Evolutionary conservation across 108 stramenopile genomes (phyloP).

Genomic region (Pseudonitzschia pungens): DNA sequence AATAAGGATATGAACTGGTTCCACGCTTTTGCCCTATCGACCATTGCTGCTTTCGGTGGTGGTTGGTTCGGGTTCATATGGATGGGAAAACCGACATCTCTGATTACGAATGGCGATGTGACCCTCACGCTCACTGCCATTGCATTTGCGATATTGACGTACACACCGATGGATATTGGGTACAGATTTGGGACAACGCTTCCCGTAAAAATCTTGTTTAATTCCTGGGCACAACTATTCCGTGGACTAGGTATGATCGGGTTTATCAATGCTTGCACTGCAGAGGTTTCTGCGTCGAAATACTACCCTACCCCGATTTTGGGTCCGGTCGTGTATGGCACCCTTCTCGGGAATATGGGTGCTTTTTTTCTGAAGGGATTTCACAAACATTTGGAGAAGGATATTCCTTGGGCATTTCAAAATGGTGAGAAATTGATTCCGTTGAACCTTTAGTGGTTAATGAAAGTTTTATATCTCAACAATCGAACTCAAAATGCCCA

Average conservation of each 20-base stretch:
- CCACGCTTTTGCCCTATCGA: conserved; percentile 72
- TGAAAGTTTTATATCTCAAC: background rate
- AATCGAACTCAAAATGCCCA: background rate
- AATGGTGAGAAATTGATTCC: conserved; percentile 43
- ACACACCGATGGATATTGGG: conserved; percentile 63
- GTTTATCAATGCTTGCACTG: conserved; percentile 51
- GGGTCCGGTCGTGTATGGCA: conserved; percentile 76
- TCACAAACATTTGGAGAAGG: conserved; percentile 59
- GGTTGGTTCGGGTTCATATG: conserved; percentile 65
- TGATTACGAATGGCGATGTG: conserved; percentile 69
- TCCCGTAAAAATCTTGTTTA: conserved; percentile 44
- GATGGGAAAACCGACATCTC: conserved; percentile 84
- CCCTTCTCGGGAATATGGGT: conserved; percentile 81
- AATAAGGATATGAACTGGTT: conserved; percentile 68
- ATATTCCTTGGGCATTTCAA: conserved; percentile 81
- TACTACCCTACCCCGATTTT: conserved; percentile 80
- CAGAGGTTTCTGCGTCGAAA: conserved; percentile 56
- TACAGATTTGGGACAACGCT: conserved; percentile 55
- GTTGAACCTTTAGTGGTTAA: background rate
- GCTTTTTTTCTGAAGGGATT: conserved; percentile 74
- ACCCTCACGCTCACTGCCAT: conserved; percentile 55
- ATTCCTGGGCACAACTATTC: conserved; percentile 65
- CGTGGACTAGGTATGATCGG: conserved; percentile 56
- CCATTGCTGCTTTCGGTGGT: conserved; percentile 66
- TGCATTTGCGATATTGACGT: conserved; percentile 64